Percentiles rank a stretch among this genome's conserved stretches.
Conservation (phyloP, 1,139 yeast genomes). For the Saccharomycopsis hybrid region DNA sequence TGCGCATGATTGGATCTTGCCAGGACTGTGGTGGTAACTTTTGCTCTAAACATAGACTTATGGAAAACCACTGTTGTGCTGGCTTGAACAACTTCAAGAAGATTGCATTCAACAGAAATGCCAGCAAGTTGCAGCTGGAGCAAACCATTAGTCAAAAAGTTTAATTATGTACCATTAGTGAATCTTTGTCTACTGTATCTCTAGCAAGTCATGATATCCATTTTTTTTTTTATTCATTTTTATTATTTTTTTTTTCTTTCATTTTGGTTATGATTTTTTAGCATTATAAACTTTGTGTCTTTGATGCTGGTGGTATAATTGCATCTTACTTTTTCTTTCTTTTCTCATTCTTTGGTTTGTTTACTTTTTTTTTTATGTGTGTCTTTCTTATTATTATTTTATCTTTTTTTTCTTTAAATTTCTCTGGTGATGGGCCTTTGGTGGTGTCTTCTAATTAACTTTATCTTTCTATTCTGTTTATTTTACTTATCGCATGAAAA, state of each 20-base stretch:
- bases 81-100: conserved; percentile 80
- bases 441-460: neutral
- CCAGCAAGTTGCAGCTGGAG: conserved; percentile 39
- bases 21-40: conserved; percentile 79
- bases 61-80: conserved; percentile 78
- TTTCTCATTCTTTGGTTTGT: neutral
- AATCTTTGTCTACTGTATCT: neutral
- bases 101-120: conserved; percentile 59
- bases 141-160: conserved; percentile 42
- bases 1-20: conserved; percentile 86
- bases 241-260: neutral
- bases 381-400: conserved; percentile 3
- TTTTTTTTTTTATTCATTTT: neutral
- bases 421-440: neutral
- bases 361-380: neutral
- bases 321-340: neutral
- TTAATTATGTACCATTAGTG: conserved; percentile 23
- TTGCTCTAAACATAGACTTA: conserved; percentile 80
- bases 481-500: too few relatives aligned
- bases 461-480: neutral
- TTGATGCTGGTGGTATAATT: neutral
- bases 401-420: neutral
- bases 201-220: neutral
- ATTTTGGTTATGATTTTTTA: neutral
- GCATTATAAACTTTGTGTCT: neutral